Percentiles rank a stretch among this genome's conserved stretches.
phyloP scores from a whole-genome alignment of 2,329 filamentous ascomycete genomes.

The Aspergillus bombycis region DNA sequence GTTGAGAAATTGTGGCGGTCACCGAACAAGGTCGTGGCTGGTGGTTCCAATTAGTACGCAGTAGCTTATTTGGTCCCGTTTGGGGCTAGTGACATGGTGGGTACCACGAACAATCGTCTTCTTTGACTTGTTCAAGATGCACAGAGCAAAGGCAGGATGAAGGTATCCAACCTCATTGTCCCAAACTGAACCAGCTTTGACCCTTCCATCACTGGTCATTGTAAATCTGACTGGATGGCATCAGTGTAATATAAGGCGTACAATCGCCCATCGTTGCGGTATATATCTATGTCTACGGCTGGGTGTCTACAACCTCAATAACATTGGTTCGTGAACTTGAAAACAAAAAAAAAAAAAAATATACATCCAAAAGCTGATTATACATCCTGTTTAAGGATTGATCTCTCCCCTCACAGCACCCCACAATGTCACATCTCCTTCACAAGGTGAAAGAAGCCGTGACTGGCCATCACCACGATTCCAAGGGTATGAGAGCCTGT shows the following conservation, averaged over 20 bases:
- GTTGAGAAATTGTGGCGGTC: background rate
- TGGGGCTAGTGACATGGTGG: constrained; percentile 15
- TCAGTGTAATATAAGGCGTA: background rate
- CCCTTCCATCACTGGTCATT: background rate
- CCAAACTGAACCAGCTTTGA: background rate
- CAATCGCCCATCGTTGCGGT: background rate
- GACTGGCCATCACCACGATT: constrained; percentile 32
- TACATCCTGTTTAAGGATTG: background rate
- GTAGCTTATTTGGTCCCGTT: constrained; percentile 3
- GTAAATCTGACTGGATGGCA: background rate
- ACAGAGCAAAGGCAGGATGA: background rate
- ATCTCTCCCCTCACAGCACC: background rate
- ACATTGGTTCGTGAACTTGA: background rate
- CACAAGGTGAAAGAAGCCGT: constrained; percentile 55
- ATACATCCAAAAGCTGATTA: background rate
- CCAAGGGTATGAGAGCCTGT: constrained; percentile 17
- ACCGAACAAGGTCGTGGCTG: background rate
- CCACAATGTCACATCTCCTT: constrained; percentile 48
- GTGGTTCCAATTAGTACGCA: background rate
- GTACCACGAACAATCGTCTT: background rate
- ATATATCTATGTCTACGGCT: background rate
- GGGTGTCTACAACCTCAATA: background rate
- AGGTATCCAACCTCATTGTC: constrained; percentile 12
- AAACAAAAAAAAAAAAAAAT: no score
- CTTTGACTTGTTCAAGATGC: background rate